These are phyloP conservation scores for Sporothrix euskadiensis DNA, from an alignment of 2,329 filamentous ascomycete species.

Conservation along the genomic window DNA sequence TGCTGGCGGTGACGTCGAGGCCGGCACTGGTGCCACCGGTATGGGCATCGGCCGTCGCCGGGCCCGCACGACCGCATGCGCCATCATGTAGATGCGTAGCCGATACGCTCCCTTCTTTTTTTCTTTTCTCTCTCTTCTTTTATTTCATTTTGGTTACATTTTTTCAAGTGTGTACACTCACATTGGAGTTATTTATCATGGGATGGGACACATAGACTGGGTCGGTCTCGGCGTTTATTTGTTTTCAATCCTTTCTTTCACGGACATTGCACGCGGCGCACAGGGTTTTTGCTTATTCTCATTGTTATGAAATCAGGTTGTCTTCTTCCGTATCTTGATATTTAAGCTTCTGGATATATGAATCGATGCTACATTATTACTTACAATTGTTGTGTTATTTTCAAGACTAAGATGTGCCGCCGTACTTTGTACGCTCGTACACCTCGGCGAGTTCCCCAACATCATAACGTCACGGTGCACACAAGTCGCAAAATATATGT, in stretches of 20 bases:
- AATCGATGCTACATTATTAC: not conserved
- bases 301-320: not conserved
- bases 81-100: conserved; percentile 33
- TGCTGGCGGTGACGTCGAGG: conserved; percentile 65
- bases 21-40: conserved; percentile 53
- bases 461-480: too few species aligned
- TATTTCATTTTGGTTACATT: not conserved
- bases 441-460: too few species aligned
- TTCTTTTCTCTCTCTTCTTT: not conserved
- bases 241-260: not conserved
- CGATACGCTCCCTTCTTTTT: not conserved
- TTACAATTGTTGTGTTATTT: not conserved
- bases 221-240: not conserved
- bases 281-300: not conserved
- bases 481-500: too few species aligned
- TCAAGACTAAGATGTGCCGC: too few species aligned
- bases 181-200: not conserved
- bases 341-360: not conserved
- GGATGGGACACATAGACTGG: not conserved
- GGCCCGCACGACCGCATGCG: conserved; percentile 34
- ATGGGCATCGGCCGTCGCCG: conserved; percentile 40
- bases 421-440: too few species aligned
- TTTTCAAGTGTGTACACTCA: not conserved
- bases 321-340: not conserved
- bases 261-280: not conserved